Evolutionary conservation across 441 rosid genomes (phyloP), one percentile per base, ranked within the genome.

Genomic region (Erodium moschatum): DNA sequence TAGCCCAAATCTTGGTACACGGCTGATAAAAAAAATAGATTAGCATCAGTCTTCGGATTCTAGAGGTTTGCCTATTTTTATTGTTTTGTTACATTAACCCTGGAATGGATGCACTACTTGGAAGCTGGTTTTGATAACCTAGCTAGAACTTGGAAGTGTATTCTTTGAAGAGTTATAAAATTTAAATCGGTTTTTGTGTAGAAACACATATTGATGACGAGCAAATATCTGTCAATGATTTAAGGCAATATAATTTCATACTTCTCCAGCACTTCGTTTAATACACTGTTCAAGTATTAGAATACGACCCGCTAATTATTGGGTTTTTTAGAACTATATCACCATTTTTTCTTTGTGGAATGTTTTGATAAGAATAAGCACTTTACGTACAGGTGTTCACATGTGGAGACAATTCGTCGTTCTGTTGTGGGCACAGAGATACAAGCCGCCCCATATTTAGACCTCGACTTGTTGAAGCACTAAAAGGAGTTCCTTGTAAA

Each of bases 361-460:
- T 1, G 31, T 29, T 29, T 29, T 29, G 31, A 29, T 29, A 29
- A 3, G 3, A 29, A 29, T 4, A 29, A 29, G 2, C 0, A 29
- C 31, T 29, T 29, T 29, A 29, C 58, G 56, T 71, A 35, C 82
- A 93, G 98, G 97, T 93, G 81, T 89, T 86, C 75, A 90, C 98
- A 54, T 90, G 98, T 68, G 98, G 98, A 54, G 93, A 89, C 78
- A 93, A 93, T 74, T 90, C 97, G 48, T 89, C 97, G 46, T 88
- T 81, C 74, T 90, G 92, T 63, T 93, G 95, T 75, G 96, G 98
- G 44, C 95, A 89, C 58, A 77, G 77, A 75, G 91, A 87, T 73
- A 86, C 86, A 13, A 81, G 73, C 73, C 91, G 96, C 27, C 92
- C 96, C n/a, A 85, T 93, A 73, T 90, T 89, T 73, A 85, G 85